Conservation (phyloP, 129 eudicot species). For the Ambrosia trifida region DNA sequence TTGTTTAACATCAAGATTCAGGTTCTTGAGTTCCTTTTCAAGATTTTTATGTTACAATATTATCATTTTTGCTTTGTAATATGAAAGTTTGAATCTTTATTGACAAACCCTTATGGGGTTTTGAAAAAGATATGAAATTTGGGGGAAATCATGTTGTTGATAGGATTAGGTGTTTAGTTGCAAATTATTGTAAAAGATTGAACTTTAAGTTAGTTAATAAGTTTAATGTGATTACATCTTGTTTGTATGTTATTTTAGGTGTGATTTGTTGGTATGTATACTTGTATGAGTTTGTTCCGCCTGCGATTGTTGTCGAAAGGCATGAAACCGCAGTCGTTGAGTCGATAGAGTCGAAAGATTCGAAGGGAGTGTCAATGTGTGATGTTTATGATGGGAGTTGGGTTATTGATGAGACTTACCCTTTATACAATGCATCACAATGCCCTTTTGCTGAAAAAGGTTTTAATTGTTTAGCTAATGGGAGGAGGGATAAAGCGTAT, state of each 20-base stretch:
- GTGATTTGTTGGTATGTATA: constrained; percentile 52
- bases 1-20: constrained; percentile 18
- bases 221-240: constrained; percentile 42
- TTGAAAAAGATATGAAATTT: constrained; percentile 5
- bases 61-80: not conserved
- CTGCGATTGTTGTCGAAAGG: constrained; percentile 2
- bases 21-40: constrained; percentile 25
- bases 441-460: constrained; percentile 83
- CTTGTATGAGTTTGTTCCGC: constrained; percentile 35
- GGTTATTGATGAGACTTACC: constrained; percentile 76
- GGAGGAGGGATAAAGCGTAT: constrained; percentile 63
- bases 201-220: constrained; percentile 45
- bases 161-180: constrained; percentile 20
- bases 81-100: not conserved
- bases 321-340: constrained; percentile 12
- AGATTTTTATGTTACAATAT: not conserved
- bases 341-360: constrained; percentile 12
- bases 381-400: constrained; percentile 80
- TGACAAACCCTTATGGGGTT: not conserved
- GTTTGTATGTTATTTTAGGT: constrained; percentile 47
- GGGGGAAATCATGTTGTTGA: constrained; percentile 1
- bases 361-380: constrained; percentile 41
- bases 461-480: constrained; percentile 82
- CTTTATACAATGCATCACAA: constrained; percentile 72
- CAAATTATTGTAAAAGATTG: constrained; percentile 39